Conservation (phyloP, 2,329 filamentous ascomycete species). For the Claviceps maximensis region DNA sequence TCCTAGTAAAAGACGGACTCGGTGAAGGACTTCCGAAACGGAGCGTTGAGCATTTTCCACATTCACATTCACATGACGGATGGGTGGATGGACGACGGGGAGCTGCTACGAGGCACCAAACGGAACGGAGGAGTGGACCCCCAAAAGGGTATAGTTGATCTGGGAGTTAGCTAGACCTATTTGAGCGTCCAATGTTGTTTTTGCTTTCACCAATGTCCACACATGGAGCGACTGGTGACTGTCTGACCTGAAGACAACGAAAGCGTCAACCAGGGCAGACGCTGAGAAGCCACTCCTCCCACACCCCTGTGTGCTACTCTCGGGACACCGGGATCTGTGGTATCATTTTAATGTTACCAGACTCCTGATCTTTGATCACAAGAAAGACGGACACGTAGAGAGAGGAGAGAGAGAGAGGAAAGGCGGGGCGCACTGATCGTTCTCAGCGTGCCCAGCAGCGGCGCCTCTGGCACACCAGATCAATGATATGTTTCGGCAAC, state of each 20-base stretch:
- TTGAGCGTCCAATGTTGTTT: not conserved
- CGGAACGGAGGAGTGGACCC: not conserved
- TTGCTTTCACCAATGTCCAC: not conserved
- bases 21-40: slow-evolving; percentile 1
- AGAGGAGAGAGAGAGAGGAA: too few relatives aligned
- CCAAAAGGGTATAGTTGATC: not conserved
- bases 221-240: not conserved
- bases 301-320: not conserved
- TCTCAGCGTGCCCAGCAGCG: not conserved
- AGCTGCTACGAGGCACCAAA: not conserved
- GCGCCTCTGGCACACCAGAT: not conserved
- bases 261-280: not conserved
- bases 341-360: not conserved
- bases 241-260: not conserved
- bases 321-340: not conserved
- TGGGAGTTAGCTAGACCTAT: not conserved
- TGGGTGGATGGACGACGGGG: not conserved
- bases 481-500: not conserved
- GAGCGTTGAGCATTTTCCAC: not conserved
- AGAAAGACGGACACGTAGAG: too few relatives aligned
- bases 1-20: not conserved
- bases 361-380: slow-evolving; percentile 2
- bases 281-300: not conserved
- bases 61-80: not conserved
- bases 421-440: not conserved